Evolutionary conservation across 75 land plant species (phyloP).

Genomic region (Selaginella moellendorffii): DNA sequence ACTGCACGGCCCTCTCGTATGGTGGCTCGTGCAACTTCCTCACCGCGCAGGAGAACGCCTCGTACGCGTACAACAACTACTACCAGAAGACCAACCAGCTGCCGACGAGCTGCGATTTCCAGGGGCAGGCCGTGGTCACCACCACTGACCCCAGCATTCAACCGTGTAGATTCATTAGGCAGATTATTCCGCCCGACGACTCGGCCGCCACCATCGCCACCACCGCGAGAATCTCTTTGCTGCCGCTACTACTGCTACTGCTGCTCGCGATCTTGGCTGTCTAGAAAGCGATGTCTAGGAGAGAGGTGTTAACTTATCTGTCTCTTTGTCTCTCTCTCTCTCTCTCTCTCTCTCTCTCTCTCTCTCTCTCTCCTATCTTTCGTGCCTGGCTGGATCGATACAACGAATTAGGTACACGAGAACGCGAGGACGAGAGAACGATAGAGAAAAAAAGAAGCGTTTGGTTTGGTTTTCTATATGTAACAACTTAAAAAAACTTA

Average conservation of each 20-base stretch:
- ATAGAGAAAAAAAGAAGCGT: too few species aligned
- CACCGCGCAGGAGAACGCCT: conserved; percentile 2
- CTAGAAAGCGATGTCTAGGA: too few species aligned
- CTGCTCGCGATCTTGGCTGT: too few species aligned
- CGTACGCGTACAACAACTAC: conserved; percentile 7
- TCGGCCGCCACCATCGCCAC: background rate
- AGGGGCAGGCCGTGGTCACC: background rate
- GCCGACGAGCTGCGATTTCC: background rate
- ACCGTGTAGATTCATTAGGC: background rate
- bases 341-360: too few species aligned
- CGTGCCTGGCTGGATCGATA: too few species aligned
- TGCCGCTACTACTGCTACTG: background rate
- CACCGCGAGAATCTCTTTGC: background rate
- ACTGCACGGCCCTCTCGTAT: background rate
- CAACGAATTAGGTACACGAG: too few species aligned
- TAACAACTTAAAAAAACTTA: too few species aligned
- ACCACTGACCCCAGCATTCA: background rate
- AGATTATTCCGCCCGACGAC: background rate
- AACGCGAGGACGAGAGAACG: too few species aligned
- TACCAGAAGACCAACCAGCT: conserved; percentile 3
- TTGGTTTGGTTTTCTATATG: too few species aligned
- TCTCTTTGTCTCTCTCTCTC: too few species aligned
- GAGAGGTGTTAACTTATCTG: too few species aligned
- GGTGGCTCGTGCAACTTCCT: conserved; percentile 3
- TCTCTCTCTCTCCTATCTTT: too few species aligned